A percentile compares a stretch with the other conserved stretches of the same genome.
Conservation (phyloP, 1,284 basidiomycete species). For the Ganoderma multipileum region DNA sequence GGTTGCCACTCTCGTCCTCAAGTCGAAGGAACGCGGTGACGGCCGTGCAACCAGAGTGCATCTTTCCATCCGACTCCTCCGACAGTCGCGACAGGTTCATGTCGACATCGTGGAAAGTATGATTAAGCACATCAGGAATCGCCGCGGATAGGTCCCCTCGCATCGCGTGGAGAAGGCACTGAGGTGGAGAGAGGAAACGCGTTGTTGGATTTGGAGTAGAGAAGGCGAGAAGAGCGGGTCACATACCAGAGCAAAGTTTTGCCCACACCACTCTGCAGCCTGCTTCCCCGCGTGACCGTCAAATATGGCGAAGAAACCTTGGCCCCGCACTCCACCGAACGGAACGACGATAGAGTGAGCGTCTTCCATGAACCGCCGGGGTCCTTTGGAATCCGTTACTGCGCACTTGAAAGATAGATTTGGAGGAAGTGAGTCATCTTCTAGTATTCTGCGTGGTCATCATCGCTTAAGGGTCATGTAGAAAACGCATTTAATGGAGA, state of each 20-base stretch:
- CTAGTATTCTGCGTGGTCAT: background rate
- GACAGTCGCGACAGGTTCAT: slow-evolving; percentile 81
- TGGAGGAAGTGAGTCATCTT: slow-evolving; percentile 35
- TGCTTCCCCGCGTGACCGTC: slow-evolving; percentile 99
- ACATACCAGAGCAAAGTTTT: slow-evolving; percentile 91
- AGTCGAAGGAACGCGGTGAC: slow-evolving; percentile 98
- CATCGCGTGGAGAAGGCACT: slow-evolving; percentile 40
- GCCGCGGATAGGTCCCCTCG: slow-evolving; percentile 36
- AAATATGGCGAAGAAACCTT: slow-evolving; percentile 98
- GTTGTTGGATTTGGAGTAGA: slow-evolving; percentile 13
- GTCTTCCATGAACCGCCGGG: slow-evolving; percentile 96
- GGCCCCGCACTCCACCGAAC: slow-evolving; percentile 89
- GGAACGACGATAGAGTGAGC: slow-evolving; percentile 96
- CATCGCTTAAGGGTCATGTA: background rate
- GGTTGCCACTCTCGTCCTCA: slow-evolving; percentile 78
- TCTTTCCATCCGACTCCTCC: slow-evolving; percentile 85
- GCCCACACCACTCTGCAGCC: slow-evolving; percentile 98
- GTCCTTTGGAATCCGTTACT: slow-evolving; percentile 91
- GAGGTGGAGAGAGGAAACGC: background rate
- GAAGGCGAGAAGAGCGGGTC: slow-evolving; percentile 9
- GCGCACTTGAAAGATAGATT: slow-evolving; percentile 81
- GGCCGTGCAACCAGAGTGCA: slow-evolving; percentile 97
- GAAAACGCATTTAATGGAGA: background rate
- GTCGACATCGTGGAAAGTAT: slow-evolving; percentile 95
- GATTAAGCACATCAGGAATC: slow-evolving; percentile 91